phyloP scores from a whole-genome alignment of 257 asterid species.

The Solanum appendiculatum region DNA sequence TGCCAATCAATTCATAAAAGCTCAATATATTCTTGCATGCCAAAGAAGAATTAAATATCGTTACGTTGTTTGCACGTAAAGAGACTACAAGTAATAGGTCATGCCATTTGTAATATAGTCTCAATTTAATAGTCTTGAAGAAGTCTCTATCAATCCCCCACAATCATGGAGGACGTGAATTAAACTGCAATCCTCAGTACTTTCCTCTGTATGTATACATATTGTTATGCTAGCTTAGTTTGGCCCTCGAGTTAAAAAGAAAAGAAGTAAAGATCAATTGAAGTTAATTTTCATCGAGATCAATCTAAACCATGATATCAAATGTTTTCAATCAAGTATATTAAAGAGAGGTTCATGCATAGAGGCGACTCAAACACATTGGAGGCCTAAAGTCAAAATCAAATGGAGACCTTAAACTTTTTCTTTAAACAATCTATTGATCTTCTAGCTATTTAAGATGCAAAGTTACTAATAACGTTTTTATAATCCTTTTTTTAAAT shows the following conservation, averaged over 20 bases:
- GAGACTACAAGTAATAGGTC: neutral
- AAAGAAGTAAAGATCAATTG: neutral
- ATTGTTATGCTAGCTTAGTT: neutral
- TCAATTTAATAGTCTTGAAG: neutral
- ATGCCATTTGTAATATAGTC: neutral
- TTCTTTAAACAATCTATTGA: too few species aligned
- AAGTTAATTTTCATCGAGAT: neutral
- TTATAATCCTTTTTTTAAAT: too few species aligned
- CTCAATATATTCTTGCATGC: too few species aligned
- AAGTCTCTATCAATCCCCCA: neutral
- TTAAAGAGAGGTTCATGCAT: neutral
- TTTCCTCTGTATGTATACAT: neutral
- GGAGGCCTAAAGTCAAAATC: neutral
- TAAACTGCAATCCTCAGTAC: neutral
- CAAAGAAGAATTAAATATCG: too few species aligned
- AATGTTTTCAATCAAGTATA: neutral
- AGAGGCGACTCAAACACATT: too few species aligned
- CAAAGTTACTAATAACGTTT: too few species aligned
- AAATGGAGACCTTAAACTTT: too few species aligned
- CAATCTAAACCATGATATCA: too few species aligned
- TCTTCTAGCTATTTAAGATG: too few species aligned
- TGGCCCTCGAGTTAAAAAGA: neutral
- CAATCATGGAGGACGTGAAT: neutral
- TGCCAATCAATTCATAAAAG: too few species aligned
- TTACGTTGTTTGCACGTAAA: neutral